Base-by-base conservation (phyloP, 2,329 filamentous ascomycete species). In the Paecilomyces fulvus region DNA sequence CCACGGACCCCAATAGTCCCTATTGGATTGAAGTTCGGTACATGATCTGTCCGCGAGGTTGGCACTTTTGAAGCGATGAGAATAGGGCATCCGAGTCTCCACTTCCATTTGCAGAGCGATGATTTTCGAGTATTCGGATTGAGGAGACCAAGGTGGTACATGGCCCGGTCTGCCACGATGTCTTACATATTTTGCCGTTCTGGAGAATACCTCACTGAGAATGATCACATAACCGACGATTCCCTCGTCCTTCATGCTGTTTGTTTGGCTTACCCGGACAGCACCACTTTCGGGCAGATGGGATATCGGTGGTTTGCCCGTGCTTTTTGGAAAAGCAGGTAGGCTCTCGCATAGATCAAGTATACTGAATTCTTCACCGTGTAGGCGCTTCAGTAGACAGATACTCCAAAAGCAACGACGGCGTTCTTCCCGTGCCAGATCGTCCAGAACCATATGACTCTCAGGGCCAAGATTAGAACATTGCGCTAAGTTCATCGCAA, bases 1-100 rank as follows among this genome's bases (percentile, higher is more conserved):
- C 74, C 77, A 82, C 0, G 79, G 78, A 0, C 75, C 77, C 79
- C 79, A 82, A 58, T 81, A 82, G 50, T 77, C 73, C 20, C 79
- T 70, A 53, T 76, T 72, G 0, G 67, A 63, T 56, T 79, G 70
- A 2, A 82, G 63, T 7, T 76, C 72, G 21, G 77, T 74, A 0
- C 67, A 56, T 0, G 73, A 67, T 30, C 73, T 70, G 17, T 79
- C 72, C 0, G 69, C 71, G 51, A 81, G 75, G n/a, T 76, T 73
- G 7, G 78, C 76, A 3, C 75, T 73, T 17, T 77, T 75, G 59
- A 80, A 82, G 1, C 79, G 76, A 63, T 81, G 79, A 12, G 72
- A 75, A 20, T 76, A 73, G 1, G 79, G 79, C 61, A 81, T 75
- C 2, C 72, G 71, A 6, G 78, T 80, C 60, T 82, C 80, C 21